phyloP scores from a whole-genome alignment of 192 early-diverging fungal species.

The Coemansia sp. region DNA sequence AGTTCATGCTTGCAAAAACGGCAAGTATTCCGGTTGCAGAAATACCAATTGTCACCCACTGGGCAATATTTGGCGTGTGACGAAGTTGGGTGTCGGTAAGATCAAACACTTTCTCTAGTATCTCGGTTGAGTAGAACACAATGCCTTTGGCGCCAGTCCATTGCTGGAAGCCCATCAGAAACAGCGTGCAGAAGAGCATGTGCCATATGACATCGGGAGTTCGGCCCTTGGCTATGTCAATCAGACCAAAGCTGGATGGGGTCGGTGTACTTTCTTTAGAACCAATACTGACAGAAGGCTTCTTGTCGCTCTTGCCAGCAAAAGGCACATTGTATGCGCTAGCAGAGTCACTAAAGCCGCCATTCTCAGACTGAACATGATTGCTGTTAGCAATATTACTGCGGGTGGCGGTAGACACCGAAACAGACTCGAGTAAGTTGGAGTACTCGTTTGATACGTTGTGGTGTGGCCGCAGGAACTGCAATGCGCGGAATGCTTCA shows the following conservation, averaged over 20 bases:
- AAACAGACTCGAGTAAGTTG: constrained; percentile 45
- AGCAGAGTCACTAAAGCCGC: neutral
- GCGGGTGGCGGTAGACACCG: neutral
- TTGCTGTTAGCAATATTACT: constrained; percentile 1
- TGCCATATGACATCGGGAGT: constrained; percentile 55
- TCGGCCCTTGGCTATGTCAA: constrained; percentile 40
- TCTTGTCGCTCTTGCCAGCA: neutral
- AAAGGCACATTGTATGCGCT: constrained; percentile 5
- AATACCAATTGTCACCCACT: constrained; percentile 45
- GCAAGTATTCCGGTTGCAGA: constrained; percentile 32
- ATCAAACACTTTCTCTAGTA: constrained; percentile 59
- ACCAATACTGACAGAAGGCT: neutral
- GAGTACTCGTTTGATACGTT: constrained; percentile 58
- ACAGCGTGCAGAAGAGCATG: constrained; percentile 60
- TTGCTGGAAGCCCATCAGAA: constrained; percentile 75
- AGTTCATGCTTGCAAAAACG: constrained; percentile 26
- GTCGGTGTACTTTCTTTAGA: neutral
- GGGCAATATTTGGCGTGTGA: constrained; percentile 38
- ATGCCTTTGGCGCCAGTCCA: constrained; percentile 80
- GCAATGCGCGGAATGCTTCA: constrained; percentile 53
- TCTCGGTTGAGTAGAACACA: constrained; percentile 79
- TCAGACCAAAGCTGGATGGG: constrained; percentile 13
- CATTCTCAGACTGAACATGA: neutral
- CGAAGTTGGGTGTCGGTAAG: constrained; percentile 40
- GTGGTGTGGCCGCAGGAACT: constrained; percentile 49